A percentile compares a stretch with the other conserved stretches of the same genome.
Conservation (phyloP, 2,329 filamentous ascomycete species). For the Purpureocillium lavendulum region DNA sequence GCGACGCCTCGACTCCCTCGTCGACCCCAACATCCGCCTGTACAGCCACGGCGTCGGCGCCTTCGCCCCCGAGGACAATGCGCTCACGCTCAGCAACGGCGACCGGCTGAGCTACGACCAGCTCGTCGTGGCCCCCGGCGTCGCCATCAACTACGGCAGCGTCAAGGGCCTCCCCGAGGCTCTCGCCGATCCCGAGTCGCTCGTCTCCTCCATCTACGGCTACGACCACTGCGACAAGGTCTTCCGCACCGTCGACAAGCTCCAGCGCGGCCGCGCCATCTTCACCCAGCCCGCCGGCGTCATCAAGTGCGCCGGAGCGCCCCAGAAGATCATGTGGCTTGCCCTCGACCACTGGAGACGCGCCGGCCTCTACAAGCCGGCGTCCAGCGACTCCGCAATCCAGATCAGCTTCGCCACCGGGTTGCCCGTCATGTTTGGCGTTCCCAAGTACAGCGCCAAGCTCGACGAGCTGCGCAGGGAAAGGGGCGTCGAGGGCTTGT, state of each 20-base stretch:
- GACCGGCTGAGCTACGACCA: constrained; percentile 54
- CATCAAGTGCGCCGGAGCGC: constrained; percentile 54
- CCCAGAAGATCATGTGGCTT: constrained; percentile 56
- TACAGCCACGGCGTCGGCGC: constrained; percentile 43
- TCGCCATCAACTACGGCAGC: constrained; percentile 39
- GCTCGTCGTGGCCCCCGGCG: constrained; percentile 53
- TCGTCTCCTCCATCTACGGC: constrained; percentile 49
- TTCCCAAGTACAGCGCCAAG: constrained; percentile 48
- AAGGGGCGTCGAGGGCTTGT: constrained; percentile 48
- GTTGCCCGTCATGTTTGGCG: constrained; percentile 49
- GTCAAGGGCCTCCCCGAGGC: constrained; percentile 51
- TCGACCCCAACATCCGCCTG: constrained; percentile 53
- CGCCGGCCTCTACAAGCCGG: constrained; percentile 37
- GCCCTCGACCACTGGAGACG: constrained; percentile 51
- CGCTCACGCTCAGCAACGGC: constrained; percentile 45
- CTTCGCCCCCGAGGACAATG: constrained; percentile 49
- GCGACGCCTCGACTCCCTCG: constrained; percentile 37
- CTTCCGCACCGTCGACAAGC: constrained; percentile 35
- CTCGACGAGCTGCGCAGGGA: constrained; percentile 45
- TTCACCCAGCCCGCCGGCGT: constrained; percentile 52
- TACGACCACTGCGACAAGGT: constrained; percentile 48
- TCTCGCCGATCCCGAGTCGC: constrained; percentile 34
- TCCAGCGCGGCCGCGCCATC: constrained; percentile 42
- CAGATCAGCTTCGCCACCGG: constrained; percentile 48
- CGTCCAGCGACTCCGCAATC: constrained; percentile 28